Evolutionary conservation across 2,329 filamentous ascomycete genomes (phyloP).

Genomic region (Ilyonectria mors-panacis): DNA sequence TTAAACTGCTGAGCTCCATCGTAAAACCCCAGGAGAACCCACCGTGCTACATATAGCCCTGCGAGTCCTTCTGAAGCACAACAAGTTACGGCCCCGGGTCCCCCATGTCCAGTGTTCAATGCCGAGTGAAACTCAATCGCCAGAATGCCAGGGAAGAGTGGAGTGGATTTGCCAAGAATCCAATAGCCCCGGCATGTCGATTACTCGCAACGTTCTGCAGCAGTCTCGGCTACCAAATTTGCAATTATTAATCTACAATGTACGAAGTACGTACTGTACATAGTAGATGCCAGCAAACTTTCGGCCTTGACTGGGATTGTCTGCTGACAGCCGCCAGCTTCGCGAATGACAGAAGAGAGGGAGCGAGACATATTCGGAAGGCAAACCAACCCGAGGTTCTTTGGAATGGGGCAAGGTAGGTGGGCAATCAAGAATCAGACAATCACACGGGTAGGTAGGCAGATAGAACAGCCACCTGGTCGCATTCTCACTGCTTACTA

Average conservation of each 20-base stretch:
- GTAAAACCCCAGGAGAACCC: not conserved
- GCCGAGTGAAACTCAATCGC: conserved; percentile 29
- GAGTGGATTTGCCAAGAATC: not conserved
- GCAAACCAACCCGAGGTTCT: too few species aligned
- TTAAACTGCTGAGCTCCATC: not conserved
- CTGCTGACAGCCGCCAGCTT: too few species aligned
- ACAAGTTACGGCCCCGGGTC: not conserved
- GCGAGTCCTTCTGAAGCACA: not conserved
- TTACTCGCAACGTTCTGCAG: not conserved
- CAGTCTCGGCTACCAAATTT: not conserved
- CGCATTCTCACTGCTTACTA: not conserved
- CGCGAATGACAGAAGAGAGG: too few species aligned
- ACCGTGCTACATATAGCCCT: conserved; percentile 3
- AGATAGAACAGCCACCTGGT: too few species aligned
- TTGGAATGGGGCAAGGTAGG: too few species aligned
- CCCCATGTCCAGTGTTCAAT: conserved; percentile 14
- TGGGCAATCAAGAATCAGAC: too few species aligned
- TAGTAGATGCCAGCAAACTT: too few species aligned
- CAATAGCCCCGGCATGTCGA: not conserved
- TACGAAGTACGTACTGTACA: too few species aligned
- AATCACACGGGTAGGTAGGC: too few species aligned
- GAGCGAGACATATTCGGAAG: too few species aligned
- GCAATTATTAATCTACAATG: not conserved
- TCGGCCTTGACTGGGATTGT: too few species aligned
- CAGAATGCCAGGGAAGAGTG: not conserved